phyloP scores from a whole-genome alignment of 2,329 filamentous ascomycete species.

The Colletotrichum cereale region DNA sequence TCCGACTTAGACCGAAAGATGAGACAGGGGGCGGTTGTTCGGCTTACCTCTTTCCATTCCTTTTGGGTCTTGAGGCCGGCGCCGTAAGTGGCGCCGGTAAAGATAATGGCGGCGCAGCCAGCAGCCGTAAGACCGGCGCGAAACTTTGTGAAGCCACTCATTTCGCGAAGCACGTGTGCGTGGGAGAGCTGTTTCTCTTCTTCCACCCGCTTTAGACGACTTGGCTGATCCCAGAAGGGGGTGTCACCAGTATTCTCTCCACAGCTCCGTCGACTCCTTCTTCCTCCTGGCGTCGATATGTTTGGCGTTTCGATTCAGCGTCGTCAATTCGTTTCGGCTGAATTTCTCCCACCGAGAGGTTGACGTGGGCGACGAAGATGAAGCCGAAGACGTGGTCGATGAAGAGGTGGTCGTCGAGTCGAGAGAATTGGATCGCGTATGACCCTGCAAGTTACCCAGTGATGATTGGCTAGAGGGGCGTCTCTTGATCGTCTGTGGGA shows the following conservation, averaged over 20 bases:
- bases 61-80: conserved; percentile 62
- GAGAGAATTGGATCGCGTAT: conserved; percentile 26
- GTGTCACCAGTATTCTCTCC: conserved; percentile 47
- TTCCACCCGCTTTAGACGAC: neutral
- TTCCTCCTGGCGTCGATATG: conserved; percentile 43
- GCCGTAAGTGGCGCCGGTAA: conserved; percentile 62
- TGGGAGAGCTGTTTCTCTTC: too few relatives aligned
- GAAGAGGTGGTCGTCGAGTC: conserved; percentile 31
- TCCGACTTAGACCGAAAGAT: neutral
- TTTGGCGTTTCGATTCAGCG: conserved; percentile 30
- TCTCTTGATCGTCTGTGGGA: neutral
- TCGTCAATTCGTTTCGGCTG: neutral
- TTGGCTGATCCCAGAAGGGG: neutral
- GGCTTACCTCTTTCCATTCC: conserved; percentile 58
- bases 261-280: conserved; percentile 44
- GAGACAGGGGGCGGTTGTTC: neutral
- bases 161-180: neutral
- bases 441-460: conserved; percentile 14
- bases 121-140: conserved; percentile 50
- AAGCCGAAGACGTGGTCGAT: conserved; percentile 1
- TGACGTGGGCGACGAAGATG: conserved; percentile 16
- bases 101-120: conserved; percentile 60
- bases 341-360: conserved; percentile 14
- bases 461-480: conserved; percentile 4
- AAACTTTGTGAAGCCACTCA: conserved; percentile 43